A percentile compares a stretch with the other conserved stretches of the same genome.
These are phyloP conservation scores for Oenanthe javanica DNA, from an alignment of 140 eudicot species.

Conservation along the genomic window DNA sequence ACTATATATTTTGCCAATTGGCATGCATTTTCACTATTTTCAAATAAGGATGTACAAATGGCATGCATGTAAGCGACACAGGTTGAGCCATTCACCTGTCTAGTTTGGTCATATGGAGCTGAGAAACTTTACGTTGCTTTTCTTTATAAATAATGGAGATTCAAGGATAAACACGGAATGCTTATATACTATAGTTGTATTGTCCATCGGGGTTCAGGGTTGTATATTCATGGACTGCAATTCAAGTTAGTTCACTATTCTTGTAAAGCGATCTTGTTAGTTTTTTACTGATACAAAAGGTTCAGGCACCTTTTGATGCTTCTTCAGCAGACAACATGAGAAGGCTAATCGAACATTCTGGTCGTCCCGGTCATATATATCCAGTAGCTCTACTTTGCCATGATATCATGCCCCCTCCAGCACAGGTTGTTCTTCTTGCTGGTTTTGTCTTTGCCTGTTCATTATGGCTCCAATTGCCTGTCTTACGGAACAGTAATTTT, in stretches of 20 bases:
- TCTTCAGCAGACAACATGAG: slow-evolving; percentile 82
- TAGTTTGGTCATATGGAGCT: neutral
- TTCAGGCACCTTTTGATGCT: slow-evolving; percentile 89
- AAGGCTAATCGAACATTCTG: slow-evolving; percentile 90
- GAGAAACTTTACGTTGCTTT: neutral
- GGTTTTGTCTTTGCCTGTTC: neutral
- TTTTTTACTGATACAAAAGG: slow-evolving; percentile 18
- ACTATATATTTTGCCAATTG: neutral
- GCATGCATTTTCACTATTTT: neutral
- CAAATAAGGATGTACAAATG: neutral
- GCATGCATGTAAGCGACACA: neutral
- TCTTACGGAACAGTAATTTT: neutral
- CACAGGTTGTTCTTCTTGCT: slow-evolving; percentile 46
- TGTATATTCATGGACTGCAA: neutral
- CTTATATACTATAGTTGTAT: neutral
- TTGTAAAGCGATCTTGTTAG: neutral
- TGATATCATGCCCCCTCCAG: slow-evolving; percentile 99
- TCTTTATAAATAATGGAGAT: neutral
- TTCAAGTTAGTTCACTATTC: neutral
- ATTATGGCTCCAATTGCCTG: neutral
- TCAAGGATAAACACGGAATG: neutral
- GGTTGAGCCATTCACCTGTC: neutral
- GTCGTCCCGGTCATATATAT: slow-evolving; percentile 78
- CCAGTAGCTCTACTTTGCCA: slow-evolving; percentile 78
- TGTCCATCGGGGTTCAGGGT: neutral